phyloP scores from a whole-genome alignment of 305 asterid genomes.

The Ajuga reptans region DNA sequence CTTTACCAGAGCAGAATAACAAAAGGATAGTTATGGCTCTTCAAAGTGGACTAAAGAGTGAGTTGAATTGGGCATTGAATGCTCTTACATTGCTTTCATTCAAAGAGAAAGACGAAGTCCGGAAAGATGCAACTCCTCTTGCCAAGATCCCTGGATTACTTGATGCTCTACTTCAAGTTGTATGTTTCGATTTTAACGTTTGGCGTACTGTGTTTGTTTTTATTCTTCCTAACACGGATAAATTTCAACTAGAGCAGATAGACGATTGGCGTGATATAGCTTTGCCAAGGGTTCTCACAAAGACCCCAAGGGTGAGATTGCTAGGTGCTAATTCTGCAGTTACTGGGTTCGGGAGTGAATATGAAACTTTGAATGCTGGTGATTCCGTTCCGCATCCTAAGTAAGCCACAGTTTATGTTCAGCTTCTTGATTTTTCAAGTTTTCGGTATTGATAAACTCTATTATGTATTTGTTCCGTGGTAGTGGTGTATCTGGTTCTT shows the following conservation, averaged over 20 bases:
- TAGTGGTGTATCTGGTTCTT: constrained; percentile 50
- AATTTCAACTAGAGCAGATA: constrained; percentile 43
- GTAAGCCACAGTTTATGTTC: constrained; percentile 28
- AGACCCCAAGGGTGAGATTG: constrained; percentile 61
- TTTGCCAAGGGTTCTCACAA: constrained; percentile 69
- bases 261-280: constrained; percentile 98
- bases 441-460: constrained; percentile 4
- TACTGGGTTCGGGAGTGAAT: constrained; percentile 77
- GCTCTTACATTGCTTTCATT: constrained; percentile 83
- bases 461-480: constrained; percentile 12
- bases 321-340: constrained; percentile 67
- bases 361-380: constrained; percentile 52
- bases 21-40: constrained; percentile 92
- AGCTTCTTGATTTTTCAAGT: background rate
- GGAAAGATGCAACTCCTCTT: constrained; percentile 89
- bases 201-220: background rate
- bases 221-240: background rate
- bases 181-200: constrained; percentile 33
- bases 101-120: constrained; percentile 89
- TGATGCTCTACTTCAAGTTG: constrained; percentile 90
- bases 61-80: constrained; percentile 90
- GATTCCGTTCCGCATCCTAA: constrained; percentile 50
- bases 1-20: constrained; percentile 73
- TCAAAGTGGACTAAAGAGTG: constrained; percentile 95
- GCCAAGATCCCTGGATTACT: constrained; percentile 90